These are phyloP conservation scores for Eucalyptus coolabah DNA, from an alignment of 345 rosid genomes.

Conservation along the genomic window DNA sequence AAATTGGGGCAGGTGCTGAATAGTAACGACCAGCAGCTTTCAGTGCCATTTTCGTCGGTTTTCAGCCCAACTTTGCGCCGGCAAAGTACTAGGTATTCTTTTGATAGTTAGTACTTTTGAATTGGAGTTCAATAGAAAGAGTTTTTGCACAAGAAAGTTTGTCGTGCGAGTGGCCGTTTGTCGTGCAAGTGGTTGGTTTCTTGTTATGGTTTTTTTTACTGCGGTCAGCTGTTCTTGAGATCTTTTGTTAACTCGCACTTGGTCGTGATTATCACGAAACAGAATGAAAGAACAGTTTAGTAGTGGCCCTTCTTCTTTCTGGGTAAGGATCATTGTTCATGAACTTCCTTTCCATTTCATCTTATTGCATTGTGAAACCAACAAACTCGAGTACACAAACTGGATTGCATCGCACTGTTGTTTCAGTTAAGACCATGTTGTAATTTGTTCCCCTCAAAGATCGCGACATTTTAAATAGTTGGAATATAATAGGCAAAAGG, in stretches of 20 bases:
- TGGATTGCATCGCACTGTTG: neutral
- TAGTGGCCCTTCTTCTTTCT: neutral
- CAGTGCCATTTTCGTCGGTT: neutral
- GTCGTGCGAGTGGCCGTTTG: neutral
- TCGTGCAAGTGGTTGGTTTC: neutral
- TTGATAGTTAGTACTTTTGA: neutral
- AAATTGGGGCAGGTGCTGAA: neutral
- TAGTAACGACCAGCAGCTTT: neutral
- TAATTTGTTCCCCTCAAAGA: neutral
- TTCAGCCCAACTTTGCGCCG: neutral
- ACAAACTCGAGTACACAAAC: neutral
- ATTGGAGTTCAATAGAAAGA: neutral
- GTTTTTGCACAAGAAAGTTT: too few relatives aligned
- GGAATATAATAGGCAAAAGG: neutral
- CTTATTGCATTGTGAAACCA: neutral
- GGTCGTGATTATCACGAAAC: neutral
- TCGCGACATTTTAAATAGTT: neutral
- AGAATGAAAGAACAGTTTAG: neutral
- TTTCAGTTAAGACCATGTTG: neutral
- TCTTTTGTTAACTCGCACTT: neutral
- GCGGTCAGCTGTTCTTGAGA: neutral
- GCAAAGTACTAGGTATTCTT: neutral
- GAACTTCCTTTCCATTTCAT: neutral
- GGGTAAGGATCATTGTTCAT: neutral
- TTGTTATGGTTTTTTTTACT: neutral